phyloP scores from a whole-genome alignment of 192 early-diverging fungal genomes.

The Podila clonocystis region DNA sequence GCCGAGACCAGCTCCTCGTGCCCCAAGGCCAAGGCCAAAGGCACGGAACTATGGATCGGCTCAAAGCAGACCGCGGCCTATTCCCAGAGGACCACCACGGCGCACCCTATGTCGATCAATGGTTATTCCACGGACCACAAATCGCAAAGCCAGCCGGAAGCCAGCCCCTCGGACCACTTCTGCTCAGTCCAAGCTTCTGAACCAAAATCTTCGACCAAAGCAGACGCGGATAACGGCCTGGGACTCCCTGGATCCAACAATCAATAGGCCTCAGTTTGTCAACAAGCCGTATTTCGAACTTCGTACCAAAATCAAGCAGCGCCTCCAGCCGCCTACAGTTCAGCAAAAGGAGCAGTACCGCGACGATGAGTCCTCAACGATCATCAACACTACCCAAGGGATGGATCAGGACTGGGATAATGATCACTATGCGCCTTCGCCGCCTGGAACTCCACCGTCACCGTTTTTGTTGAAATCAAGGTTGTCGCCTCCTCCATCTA shows the following conservation, averaged over 20 bases:
- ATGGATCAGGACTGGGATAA: background rate
- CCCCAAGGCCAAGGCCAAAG: no score
- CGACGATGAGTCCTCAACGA: background rate
- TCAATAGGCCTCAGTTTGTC: constrained; percentile 17
- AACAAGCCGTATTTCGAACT: constrained; percentile 21
- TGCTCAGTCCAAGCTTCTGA: background rate
- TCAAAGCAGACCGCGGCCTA: background rate
- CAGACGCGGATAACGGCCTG: constrained; percentile 10
- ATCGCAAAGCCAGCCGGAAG: background rate
- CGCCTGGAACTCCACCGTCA: background rate
- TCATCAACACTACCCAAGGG: background rate
- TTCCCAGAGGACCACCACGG: background rate
- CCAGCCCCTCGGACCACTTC: no score
- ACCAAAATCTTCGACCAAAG: background rate
- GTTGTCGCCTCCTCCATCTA: background rate
- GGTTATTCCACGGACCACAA: background rate
- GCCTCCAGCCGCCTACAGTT: background rate
- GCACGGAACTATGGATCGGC: no score
- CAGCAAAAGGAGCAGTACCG: background rate
- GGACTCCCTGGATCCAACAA: background rate
- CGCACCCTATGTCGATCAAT: background rate
- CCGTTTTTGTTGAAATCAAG: background rate
- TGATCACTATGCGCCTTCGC: background rate
- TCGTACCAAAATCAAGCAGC: background rate
- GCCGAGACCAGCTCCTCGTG: no score